Evolutionary conservation across 2,329 filamentous ascomycete genomes (phyloP).

Genomic region (Beauveria sp.): DNA sequence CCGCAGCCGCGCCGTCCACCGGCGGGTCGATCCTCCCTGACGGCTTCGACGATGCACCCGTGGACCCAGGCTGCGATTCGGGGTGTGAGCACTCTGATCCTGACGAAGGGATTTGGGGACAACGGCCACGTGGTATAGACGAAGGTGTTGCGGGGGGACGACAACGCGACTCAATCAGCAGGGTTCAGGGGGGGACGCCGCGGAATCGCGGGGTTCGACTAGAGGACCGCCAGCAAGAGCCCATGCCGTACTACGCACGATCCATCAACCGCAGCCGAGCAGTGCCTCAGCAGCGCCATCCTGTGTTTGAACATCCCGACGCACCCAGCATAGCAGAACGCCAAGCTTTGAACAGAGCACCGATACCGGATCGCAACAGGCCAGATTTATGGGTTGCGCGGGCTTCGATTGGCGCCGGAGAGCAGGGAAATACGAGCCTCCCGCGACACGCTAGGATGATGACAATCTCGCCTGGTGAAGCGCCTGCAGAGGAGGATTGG

Average conservation of each 20-base stretch:
- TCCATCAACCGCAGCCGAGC: background rate
- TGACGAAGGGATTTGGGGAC: constrained; percentile 32
- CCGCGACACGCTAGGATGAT: constrained; percentile 12
- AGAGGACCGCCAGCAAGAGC: background rate
- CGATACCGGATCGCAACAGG: background rate
- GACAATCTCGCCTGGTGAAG: constrained; percentile 18
- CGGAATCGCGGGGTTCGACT: no score
- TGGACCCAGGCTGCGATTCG: constrained; percentile 42
- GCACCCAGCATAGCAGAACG: background rate
- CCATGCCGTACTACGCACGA: background rate
- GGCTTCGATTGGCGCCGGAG: constrained; percentile 20
- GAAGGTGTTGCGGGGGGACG: no score
- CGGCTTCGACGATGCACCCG: constrained; percentile 24
- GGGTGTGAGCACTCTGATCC: constrained; percentile 49
- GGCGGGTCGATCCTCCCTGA: constrained; percentile 23
- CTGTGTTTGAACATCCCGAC: background rate
- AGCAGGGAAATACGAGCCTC: constrained; percentile 19
- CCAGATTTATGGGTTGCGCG: constrained; percentile 21
- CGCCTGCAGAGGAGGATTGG: constrained; percentile 30
- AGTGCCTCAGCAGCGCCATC: background rate
- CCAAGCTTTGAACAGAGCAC: background rate
- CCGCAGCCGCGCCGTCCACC: constrained; percentile 22
- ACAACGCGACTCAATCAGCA: no score
- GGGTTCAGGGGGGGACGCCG: no score
- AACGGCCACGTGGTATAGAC: no score